Percentiles rank a stretch among this genome's conserved stretches.
These are phyloP conservation scores for Aureobasidium sp. DNA, from an alignment of 2,329 filamentous ascomycete species.

Conservation along the genomic window DNA sequence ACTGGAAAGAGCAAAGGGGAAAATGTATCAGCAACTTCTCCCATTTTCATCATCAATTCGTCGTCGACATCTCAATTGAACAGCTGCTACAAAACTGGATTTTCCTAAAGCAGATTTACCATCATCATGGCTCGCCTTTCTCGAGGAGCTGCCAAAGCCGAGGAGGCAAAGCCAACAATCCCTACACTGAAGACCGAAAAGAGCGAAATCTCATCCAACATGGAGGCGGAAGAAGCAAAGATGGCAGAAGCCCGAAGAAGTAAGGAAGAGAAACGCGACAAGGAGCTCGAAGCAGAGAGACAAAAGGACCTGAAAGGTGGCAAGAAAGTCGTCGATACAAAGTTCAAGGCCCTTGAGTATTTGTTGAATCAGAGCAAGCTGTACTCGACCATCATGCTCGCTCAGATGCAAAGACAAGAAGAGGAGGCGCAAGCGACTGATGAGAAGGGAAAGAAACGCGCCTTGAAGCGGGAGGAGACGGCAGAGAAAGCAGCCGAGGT, in stretches of 20 bases:
- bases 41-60: neutral
- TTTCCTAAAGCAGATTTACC: too few relatives aligned
- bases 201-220: conserved; percentile 31
- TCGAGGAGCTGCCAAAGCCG: conserved; percentile 10
- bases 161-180: conserved; percentile 29
- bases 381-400: conserved; percentile 46
- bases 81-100: neutral
- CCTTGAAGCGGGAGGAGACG: conserved; percentile 40
- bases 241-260: conserved; percentile 38
- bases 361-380: conserved; percentile 48
- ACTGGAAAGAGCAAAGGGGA: neutral
- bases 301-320: conserved; percentile 42
- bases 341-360: conserved; percentile 47
- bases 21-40: neutral
- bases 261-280: conserved; percentile 39
- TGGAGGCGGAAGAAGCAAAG: conserved; percentile 41
- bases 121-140: conserved; percentile 2
- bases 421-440: conserved; percentile 41
- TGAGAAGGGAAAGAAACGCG: conserved; percentile 38
- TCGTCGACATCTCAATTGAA: neutral
- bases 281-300: conserved; percentile 38
- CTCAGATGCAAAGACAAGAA: conserved; percentile 47
- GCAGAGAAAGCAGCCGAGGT: conserved; percentile 41
- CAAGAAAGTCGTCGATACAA: conserved; percentile 39
- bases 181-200: conserved; percentile 25